Conservation (phyloP, 1,284 basidiomycete species). For the Nidula niveotomentosa region DNA sequence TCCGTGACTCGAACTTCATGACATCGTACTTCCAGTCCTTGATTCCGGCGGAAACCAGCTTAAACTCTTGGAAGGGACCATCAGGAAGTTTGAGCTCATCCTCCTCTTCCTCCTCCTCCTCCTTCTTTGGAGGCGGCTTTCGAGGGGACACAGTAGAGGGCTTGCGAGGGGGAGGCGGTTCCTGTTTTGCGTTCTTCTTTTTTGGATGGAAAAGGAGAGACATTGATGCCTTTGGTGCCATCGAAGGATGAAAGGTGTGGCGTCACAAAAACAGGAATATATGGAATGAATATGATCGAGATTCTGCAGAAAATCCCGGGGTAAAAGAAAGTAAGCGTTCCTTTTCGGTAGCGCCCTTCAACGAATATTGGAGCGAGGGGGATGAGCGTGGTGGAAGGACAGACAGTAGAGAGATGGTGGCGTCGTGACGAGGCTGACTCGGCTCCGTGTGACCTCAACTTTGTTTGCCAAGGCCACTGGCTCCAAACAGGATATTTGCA, state of each 20-base stretch:
- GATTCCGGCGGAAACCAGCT: conserved; percentile 70
- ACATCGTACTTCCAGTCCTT: conserved; percentile 86
- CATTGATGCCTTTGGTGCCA: conserved; percentile 39
- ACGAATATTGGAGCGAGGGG: too few species aligned
- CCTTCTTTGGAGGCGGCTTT: conserved; percentile 27
- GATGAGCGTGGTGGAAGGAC: too few species aligned
- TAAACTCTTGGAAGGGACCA: conserved; percentile 67
- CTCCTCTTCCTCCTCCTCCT: conserved; percentile 33
- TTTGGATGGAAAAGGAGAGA: conserved; percentile 53
- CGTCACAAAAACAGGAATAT: neutral
- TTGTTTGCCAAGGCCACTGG: too few species aligned
- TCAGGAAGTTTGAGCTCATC: conserved; percentile 54
- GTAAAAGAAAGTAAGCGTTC: too few species aligned
- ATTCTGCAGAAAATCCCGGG: too few species aligned
- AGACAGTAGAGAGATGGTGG: too few species aligned
- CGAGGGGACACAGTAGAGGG: conserved; percentile 26
- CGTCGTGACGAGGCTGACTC: too few species aligned
- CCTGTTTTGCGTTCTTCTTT: conserved; percentile 38
- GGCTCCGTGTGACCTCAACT: too few species aligned
- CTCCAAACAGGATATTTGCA: too few species aligned
- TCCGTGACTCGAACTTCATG: conserved; percentile 79
- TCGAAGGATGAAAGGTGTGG: conserved; percentile 9
- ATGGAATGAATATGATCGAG: neutral
- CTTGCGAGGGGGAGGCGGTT: conserved; percentile 26
- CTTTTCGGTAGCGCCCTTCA: too few species aligned